phyloP scores from a whole-genome alignment of 1,284 basidiomycete genomes.

The Irpex rosettiformis region DNA sequence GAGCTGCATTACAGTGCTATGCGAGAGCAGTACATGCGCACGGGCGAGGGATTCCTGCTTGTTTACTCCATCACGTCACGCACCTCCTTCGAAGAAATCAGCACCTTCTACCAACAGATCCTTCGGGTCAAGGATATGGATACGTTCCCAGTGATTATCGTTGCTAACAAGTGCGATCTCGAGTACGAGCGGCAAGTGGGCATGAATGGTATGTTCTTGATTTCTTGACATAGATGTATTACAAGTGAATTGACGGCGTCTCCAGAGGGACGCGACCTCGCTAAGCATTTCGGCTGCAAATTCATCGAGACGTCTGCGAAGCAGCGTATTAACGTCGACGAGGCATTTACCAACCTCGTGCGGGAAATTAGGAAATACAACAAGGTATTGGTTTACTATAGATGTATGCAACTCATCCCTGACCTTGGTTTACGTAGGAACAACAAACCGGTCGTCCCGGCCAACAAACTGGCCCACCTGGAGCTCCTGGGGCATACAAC shows the following conservation, averaged over 20 bases:
- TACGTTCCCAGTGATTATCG: constrained; percentile 95
- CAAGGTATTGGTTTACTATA: constrained; percentile 50
- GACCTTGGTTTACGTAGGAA: constrained; percentile 36
- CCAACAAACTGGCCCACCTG: constrained; percentile 39
- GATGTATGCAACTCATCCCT: not conserved
- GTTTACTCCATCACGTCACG: constrained; percentile 99
- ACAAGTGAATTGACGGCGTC: not conserved
- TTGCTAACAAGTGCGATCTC: constrained; percentile 98
- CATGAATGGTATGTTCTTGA: constrained; percentile 73
- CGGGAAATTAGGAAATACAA: constrained; percentile 97
- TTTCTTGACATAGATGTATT: not conserved
- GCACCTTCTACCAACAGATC: constrained; percentile 97
- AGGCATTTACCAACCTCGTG: constrained; percentile 97
- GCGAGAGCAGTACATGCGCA: constrained; percentile 97
- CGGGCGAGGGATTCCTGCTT: constrained; percentile 97
- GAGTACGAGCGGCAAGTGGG: constrained; percentile 98
- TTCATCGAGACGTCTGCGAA: constrained; percentile 99
- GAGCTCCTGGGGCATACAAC: constrained; percentile 44
- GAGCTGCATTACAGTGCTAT: constrained; percentile 64
- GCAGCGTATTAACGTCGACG: constrained; percentile 97
- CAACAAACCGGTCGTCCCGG: constrained; percentile 59
- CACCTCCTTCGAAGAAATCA: constrained; percentile 97
- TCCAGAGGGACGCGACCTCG: constrained; percentile 94
- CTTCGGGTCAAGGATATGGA: constrained; percentile 97
- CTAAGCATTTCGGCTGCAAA: constrained; percentile 94